Conservation (phyloP, 2,329 filamentous ascomycete species). For the Didymella lethalis region DNA sequence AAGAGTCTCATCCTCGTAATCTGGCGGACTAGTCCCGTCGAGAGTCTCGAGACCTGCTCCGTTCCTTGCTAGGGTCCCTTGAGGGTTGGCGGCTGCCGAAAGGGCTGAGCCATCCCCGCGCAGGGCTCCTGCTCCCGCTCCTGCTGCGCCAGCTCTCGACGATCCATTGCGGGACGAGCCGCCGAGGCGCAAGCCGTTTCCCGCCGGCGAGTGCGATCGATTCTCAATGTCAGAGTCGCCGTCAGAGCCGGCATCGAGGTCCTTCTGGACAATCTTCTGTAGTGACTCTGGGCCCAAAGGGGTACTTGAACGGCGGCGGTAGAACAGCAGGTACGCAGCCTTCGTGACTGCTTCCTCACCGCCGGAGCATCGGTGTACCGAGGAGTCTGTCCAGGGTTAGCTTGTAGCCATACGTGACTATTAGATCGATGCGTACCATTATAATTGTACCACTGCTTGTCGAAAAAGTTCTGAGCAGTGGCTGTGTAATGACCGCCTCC, state of each 20-base stretch:
- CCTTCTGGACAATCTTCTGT: slow-evolving; percentile 71
- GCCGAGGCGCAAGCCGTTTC: slow-evolving; percentile 89
- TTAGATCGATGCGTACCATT: slow-evolving; percentile 70
- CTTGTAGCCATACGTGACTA: not conserved
- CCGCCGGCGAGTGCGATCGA: slow-evolving; percentile 63
- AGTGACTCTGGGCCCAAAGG: slow-evolving; percentile 83
- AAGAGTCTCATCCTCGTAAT: slow-evolving; percentile 36
- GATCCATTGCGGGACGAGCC: slow-evolving; percentile 88
- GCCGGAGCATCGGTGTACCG: slow-evolving; percentile 68
- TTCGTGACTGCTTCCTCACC: slow-evolving; percentile 69
- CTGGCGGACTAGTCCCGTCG: slow-evolving; percentile 35
- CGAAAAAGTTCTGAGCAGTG: slow-evolving; percentile 89
- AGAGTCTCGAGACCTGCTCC: slow-evolving; percentile 47
- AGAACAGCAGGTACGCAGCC: slow-evolving; percentile 93
- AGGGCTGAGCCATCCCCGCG: slow-evolving; percentile 47
- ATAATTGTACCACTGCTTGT: slow-evolving; percentile 92
- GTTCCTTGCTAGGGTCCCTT: slow-evolving; percentile 46
- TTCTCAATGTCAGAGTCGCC: slow-evolving; percentile 51
- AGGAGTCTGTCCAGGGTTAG: slow-evolving; percentile 72
- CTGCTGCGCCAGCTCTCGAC: slow-evolving; percentile 87
- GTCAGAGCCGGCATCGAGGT: slow-evolving; percentile 54
- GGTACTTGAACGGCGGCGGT: slow-evolving; percentile 79
- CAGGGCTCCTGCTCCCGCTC: slow-evolving; percentile 64
- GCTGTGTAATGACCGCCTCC: slow-evolving; percentile 97
- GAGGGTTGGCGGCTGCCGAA: slow-evolving; percentile 45